Percentiles rank a stretch among this genome's conserved stretches.
Evolutionary conservation across 2,329 filamentous ascomycete genomes (phyloP).

Genomic region (Colletotrichum lindemuthianum): DNA sequence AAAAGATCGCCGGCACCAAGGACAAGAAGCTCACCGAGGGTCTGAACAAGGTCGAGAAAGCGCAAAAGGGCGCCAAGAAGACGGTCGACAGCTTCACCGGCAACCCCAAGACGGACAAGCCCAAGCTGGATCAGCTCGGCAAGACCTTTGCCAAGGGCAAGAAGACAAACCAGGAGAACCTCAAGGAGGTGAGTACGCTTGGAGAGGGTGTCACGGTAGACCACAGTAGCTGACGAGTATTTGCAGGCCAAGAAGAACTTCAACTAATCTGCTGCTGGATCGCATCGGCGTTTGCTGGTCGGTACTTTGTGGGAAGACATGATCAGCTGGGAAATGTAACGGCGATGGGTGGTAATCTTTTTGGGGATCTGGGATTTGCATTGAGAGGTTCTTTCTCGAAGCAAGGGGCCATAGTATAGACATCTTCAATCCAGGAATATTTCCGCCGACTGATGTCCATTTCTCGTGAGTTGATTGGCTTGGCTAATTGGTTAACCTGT

Average conservation of each 20-base stretch:
- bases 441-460: too few relatives aligned
- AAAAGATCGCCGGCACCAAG: conserved; percentile 27
- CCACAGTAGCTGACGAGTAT: background rate
- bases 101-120: conserved; percentile 21
- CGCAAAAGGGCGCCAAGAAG: conserved; percentile 24
- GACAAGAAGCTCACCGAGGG: conserved; percentile 14
- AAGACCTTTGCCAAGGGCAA: conserved; percentile 29
- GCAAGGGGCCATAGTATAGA: too few relatives aligned
- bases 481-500: too few relatives aligned
- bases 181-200: conserved; percentile 18
- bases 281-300: too few relatives aligned
- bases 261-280: background rate
- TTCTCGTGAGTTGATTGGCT: too few relatives aligned
- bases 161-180: conserved; percentile 15
- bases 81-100: conserved; percentile 21
- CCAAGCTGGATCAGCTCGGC: background rate
- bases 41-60: conserved; percentile 19
- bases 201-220: background rate
- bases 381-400: too few relatives aligned
- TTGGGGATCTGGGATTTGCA: too few relatives aligned
- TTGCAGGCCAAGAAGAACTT: conserved; percentile 30
- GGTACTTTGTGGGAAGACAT: too few relatives aligned
- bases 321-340: too few relatives aligned
- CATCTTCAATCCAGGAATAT: too few relatives aligned
- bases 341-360: too few relatives aligned